Base-by-base conservation (phyloP, 176 grass and related monocot genomes). In the Carex pumila region DNA sequence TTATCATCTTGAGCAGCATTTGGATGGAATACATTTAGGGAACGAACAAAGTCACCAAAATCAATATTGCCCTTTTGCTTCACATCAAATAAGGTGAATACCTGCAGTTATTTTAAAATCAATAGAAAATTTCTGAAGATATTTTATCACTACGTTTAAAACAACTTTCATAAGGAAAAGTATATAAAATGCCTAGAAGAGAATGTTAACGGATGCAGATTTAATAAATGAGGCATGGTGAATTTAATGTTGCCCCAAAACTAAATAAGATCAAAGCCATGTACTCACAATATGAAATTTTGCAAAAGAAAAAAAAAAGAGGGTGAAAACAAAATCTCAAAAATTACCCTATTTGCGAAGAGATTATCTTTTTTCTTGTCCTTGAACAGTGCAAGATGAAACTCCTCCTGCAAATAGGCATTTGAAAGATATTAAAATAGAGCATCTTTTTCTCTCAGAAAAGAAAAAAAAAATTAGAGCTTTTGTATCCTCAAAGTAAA, bases 1-100 rank as follows among this genome's bases (percentile, higher is more conserved):
- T 99, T 99, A 47, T 99, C 93, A 90, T 95, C 96, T 80, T 93
- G 86, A 8, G 93, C 79, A 70, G 92, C 89, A 68, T 89, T 99
- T 70, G 96, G 96, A 86, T 99, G 96, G 83, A 99, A 99, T 71
- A 99, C 93, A 90, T 90, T 95, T 61, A 99, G 87, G 71, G 91
- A 86, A 54, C 91, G 96, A 85, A 92, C 91, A 87, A 99, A 99
- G 79, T 99, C 96, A 56, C 91, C 91, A 84, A 99, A 99, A 85
- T 99, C 93, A 63, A 99, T 91, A 76, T 81, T 85, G 7, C 93
- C 91, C 81, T 85, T 99, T 93, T 89, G 90, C 80, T 99, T 99
- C 37, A 95, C 93, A 87, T 99, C 96, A 65, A 99, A 99, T 88
- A 99, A 88, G 78, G 93, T 86, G 56, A 99, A 99, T 76, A 99